phyloP scores from a whole-genome alignment of 2,329 filamentous ascomycete species.

The Rugonectria rugulosa region DNA sequence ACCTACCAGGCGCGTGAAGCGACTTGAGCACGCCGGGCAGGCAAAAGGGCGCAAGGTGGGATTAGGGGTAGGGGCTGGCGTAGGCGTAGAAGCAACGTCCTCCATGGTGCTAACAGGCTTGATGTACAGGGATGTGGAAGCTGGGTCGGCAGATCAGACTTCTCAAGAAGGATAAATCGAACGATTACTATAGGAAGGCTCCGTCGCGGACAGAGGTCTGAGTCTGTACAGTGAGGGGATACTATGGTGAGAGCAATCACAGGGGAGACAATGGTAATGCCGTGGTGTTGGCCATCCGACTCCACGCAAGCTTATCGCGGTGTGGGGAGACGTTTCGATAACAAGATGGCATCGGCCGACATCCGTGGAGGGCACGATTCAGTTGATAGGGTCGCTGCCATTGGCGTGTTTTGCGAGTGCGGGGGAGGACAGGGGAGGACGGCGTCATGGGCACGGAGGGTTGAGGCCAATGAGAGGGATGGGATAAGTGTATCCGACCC shows the following conservation, averaged over 20 bases:
- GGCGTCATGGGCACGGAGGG: slow-evolving; percentile 1
- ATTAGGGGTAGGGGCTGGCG: slow-evolving; percentile 5
- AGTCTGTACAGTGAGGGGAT: slow-evolving; percentile 11
- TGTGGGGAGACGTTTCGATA: not conserved
- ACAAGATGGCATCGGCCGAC: not conserved
- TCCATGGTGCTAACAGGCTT: slow-evolving; percentile 6
- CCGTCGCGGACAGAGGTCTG: too few relatives aligned
- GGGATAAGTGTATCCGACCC: slow-evolving; percentile 11
- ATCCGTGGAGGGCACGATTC: not conserved
- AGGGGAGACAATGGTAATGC: not conserved
- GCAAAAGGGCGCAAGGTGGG: slow-evolving; percentile 18
- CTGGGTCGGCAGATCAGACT: not conserved
- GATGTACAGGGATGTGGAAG: not conserved
- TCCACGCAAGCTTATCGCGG: slow-evolving; percentile 6
- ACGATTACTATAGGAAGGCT: not conserved
- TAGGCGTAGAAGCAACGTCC: slow-evolving; percentile 6
- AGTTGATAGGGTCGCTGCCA: not conserved
- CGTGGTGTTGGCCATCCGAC: slow-evolving; percentile 8
- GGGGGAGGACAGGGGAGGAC: too few relatives aligned
- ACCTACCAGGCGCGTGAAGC: slow-evolving; percentile 22
- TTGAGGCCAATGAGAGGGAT: slow-evolving; percentile 2
- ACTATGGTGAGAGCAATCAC: not conserved
- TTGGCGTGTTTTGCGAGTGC: slow-evolving; percentile 4
- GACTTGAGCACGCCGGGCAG: slow-evolving; percentile 20
- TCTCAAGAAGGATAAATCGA: not conserved